A percentile compares a stretch with the other conserved stretches of the same genome.
Evolutionary conservation across 1,284 basidiomycete species (phyloP).

Genomic region (Austroboletus niveus): DNA sequence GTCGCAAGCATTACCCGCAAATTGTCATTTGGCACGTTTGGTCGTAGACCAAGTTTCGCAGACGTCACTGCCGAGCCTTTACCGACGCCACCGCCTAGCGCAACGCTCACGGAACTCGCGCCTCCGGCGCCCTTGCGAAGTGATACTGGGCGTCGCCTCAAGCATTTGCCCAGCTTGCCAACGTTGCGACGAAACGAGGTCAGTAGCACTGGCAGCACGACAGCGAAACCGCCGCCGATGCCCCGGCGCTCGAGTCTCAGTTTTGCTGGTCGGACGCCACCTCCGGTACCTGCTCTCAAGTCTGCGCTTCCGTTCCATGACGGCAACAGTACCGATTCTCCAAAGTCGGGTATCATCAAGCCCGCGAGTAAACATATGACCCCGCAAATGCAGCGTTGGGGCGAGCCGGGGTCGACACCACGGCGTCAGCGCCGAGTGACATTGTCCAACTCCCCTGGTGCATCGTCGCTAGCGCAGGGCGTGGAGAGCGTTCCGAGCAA

Average conservation of each 20-base stretch:
- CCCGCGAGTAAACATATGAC: slow-evolving; percentile 5
- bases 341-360: slow-evolving; percentile 21
- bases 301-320: not conserved
- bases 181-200: slow-evolving; percentile 9
- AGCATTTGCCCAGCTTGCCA: slow-evolving; percentile 24
- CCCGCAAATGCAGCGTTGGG: not conserved
- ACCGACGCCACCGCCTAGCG: slow-evolving; percentile 16
- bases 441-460: slow-evolving; percentile 16
- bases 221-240: not conserved
- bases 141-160: slow-evolving; percentile 13
- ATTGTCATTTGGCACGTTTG: slow-evolving; percentile 28
- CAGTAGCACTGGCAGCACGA: not conserved
- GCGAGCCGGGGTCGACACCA: not conserved
- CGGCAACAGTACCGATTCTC: slow-evolving; percentile 1
- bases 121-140: slow-evolving; percentile 15
- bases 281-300: not conserved
- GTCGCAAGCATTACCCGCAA: slow-evolving; percentile 31
- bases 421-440: slow-evolving; percentile 24
- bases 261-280: slow-evolving; percentile 1
- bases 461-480: not conserved
- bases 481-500: not conserved
- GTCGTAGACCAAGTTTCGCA: slow-evolving; percentile 21
- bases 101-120: slow-evolving; percentile 17
- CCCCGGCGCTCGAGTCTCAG: slow-evolving; percentile 21
- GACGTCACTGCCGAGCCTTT: slow-evolving; percentile 17